Base-by-base conservation (phyloP, 2,329 filamentous ascomycete genomes). In the Septoria linicola region DNA sequence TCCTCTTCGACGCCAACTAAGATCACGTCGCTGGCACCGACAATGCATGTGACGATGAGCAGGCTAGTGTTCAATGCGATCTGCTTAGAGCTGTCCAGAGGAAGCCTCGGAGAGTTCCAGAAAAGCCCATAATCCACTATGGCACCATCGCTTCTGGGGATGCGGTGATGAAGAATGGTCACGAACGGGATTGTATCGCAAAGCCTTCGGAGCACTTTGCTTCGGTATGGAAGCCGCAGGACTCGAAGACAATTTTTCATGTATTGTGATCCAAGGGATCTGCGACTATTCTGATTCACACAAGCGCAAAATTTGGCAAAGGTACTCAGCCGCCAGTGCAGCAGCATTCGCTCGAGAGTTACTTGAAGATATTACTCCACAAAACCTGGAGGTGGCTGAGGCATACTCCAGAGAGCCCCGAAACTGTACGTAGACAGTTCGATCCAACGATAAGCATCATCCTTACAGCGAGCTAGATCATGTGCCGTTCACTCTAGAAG, bases 211-310 rank as follows among this genome's bases (percentile, higher is more conserved):
- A 8, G 43, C 53, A 3, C 17, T 63, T 2, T 62, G 61, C 41
- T 62, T 63, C 41, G 62, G 63, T 49, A 63, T 63, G 62, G 58
- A 63, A 20, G 60, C 60, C 6, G 62, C 62, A 4, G 59, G 56
- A 3, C 30, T 63, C 10, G 59, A 58, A 49, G 43, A 62, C 43
- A 51, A 41, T n/a, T 60, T 63, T 40, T 53, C 53, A 8, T 63
- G 56, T 35, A 23, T 64, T 3, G 55, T 64, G 10, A 56, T 64
- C 14, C 51, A 60, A 1, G 60, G 62, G 3, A 57, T 63, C 11
- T 64, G 50, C 14, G 60, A 63, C 45, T 63, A 63, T 19, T 49
- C 62, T 2, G 62, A 64, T 36, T 57, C 56, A 14, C 60, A 64
- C 49, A 64, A 62, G 48, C 54, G 58, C 44, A 49, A 63, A 6